Percentiles rank a stretch among this genome's conserved stretches.
Conservation (phyloP, 345 rosid genomes). For the Mercurialis annua region DNA sequence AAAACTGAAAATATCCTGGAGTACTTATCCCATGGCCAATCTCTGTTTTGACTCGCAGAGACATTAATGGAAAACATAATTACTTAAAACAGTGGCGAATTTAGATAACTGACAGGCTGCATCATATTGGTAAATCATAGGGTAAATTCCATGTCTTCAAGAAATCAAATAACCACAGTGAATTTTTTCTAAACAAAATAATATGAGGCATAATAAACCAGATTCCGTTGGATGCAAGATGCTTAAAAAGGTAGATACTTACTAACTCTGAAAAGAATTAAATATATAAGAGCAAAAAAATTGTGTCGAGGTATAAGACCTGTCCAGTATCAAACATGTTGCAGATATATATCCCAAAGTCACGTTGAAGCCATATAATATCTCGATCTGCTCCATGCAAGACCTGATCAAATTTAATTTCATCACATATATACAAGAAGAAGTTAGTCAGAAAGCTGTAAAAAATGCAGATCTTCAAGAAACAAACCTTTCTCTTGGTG, state of each 20-base stretch:
- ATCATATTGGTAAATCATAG: background rate
- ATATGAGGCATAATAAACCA: background rate
- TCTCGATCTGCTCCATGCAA: slow-evolving; percentile 99
- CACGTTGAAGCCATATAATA: slow-evolving; percentile 92
- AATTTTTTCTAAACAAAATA: background rate
- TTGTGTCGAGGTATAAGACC: slow-evolving; percentile 40
- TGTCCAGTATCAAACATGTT: slow-evolving; percentile 98
- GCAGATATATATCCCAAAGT: slow-evolving; percentile 93
- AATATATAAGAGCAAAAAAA: background rate
- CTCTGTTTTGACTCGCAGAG: background rate
- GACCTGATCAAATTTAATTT: slow-evolving; percentile 50
- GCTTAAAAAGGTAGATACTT: background rate
- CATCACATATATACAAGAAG: slow-evolving; percentile 24
- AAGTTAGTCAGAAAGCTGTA: slow-evolving; percentile 10
- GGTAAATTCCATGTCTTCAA: background rate
- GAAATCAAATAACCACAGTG: background rate
- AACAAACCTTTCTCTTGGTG: slow-evolving; percentile 74
- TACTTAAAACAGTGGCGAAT: no score
- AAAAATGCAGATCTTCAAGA: slow-evolving; percentile 1
- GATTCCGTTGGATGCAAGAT: background rate
- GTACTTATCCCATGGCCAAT: background rate
- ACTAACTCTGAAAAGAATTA: background rate
- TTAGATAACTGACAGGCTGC: background rate
- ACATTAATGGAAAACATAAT: background rate
- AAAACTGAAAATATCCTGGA: background rate